Evolutionary conservation across 2,329 filamentous ascomycete genomes (phyloP).

Genomic region (Paraconiothyrium brasiliense): DNA sequence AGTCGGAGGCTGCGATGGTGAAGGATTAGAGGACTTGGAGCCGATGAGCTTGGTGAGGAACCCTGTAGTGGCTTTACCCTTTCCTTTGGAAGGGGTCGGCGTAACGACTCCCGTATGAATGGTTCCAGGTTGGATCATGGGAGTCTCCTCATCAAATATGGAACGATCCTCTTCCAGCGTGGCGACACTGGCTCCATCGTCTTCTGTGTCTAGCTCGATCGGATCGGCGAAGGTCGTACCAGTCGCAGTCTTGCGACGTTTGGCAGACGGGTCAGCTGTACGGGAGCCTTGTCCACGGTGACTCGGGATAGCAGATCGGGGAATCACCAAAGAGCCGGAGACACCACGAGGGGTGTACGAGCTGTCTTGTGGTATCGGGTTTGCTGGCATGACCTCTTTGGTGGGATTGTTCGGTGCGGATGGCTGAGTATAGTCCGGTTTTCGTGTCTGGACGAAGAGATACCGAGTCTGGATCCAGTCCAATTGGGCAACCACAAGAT

Average conservation of each 20-base stretch:
- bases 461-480: conserved; percentile 94
- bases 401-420: conserved; percentile 2
- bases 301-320: conserved; percentile 60
- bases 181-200: conserved; percentile 58
- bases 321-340: conserved; percentile 57
- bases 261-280: conserved; percentile 23
- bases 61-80: conserved; percentile 38
- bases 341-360: conserved; percentile 54
- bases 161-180: conserved; percentile 60
- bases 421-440: background rate
- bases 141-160: conserved; percentile 49
- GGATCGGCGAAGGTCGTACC: conserved; percentile 46
- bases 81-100: conserved; percentile 36
- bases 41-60: conserved; percentile 38
- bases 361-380: conserved; percentile 54
- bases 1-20: conserved; percentile 50
- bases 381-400: conserved; percentile 33
- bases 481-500: conserved; percentile 76
- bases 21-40: conserved; percentile 24
- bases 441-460: conserved; percentile 67
- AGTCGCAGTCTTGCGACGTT: conserved; percentile 38
- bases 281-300: conserved; percentile 50
- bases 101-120: conserved; percentile 30
- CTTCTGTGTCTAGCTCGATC: conserved; percentile 48
- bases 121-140: conserved; percentile 17